Base-by-base conservation (phyloP, 805 yeast genomes). In the Ogataea paraovalis region DNA sequence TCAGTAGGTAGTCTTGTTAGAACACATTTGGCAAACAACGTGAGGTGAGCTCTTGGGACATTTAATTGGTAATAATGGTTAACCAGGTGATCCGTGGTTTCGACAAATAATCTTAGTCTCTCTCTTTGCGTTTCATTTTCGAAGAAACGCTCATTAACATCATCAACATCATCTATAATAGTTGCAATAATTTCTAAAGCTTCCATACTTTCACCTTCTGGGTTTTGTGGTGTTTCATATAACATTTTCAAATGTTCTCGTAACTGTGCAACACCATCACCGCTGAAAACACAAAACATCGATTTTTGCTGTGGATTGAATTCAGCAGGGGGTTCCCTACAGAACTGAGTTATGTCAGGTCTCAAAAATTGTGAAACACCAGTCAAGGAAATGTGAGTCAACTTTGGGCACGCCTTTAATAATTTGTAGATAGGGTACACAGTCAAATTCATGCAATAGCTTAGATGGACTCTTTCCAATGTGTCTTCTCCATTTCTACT, bases 241-340 rank as follows among this genome's bases (percentile, higher is more conserved):
- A 64, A 47, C 39, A 58, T 58, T 16, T 56, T 82, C 41, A 92
- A 73, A 62, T 85, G 83, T 37, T 79, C 81, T 52, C 97, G 78
- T 52, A 92, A 73, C 50, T 80, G 79, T 42, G 73, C 78, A 16
- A 94, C 96, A 8, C 97, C 97, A 50, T 79, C 80, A 1, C 98
- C 98, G 30, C 92, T 83, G 62, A 90, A 94, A 12, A 92, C 99
- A 69, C 98, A 92, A 61, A 94, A 92, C 42, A 87, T 75, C 20
- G 83, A 77, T 54, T 83, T 83, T 65, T 94, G 99, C 58, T 85
- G 85, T 47, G 83, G 87, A 45, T 84, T 90, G 64, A 94, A 91
- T 58, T 90, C 97, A 12, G 86, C 80, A 3, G 99, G 98, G 2
- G 98, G 94, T 8, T 84, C 87, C 25, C 98, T 83, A 65, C 97